A percentile compares a stretch with the other conserved stretches of the same genome.
These are phyloP conservation scores for Collariella sp. DNA, from an alignment of 495 filamentous ascomycete genomes.

Conservation along the genomic window DNA sequence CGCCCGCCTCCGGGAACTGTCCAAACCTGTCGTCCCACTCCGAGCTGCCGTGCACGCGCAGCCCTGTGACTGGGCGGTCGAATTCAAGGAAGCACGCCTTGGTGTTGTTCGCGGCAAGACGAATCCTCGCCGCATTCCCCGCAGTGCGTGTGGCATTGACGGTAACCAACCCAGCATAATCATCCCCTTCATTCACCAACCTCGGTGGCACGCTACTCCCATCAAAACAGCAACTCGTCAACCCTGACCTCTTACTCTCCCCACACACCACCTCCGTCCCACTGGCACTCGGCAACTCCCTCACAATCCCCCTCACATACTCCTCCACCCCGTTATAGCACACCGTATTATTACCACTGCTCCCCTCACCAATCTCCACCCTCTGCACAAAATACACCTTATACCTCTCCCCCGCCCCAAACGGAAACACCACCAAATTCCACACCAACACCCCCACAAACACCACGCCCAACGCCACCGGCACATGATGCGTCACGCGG, in stretches of 20 bases:
- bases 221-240: slow-evolving; percentile 61
- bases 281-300: slow-evolving; percentile 59
- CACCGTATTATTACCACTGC: slow-evolving; percentile 55
- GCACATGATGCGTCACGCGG: slow-evolving; percentile 74
- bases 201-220: slow-evolving; percentile 27
- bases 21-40: slow-evolving; percentile 63
- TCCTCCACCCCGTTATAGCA: slow-evolving; percentile 62
- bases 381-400: slow-evolving; percentile 83
- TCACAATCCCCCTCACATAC: slow-evolving; percentile 58
- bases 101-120: slow-evolving; percentile 25
- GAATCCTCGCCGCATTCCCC: slow-evolving; percentile 18
- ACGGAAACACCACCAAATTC: slow-evolving; percentile 83
- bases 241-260: slow-evolving; percentile 29
- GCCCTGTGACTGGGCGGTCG: slow-evolving; percentile 19
- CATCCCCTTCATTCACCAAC: slow-evolving; percentile 24
- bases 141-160: slow-evolving; percentile 20
- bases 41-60: slow-evolving; percentile 25
- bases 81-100: slow-evolving; percentile 30
- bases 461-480: slow-evolving; percentile 63
- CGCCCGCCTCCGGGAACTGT: slow-evolving; percentile 44
- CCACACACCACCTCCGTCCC: slow-evolving; percentile 49
- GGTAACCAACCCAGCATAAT: slow-evolving; percentile 15
- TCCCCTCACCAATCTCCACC: slow-evolving; percentile 61
- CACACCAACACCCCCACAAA: slow-evolving; percentile 74
- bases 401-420: slow-evolving; percentile 65